Conservation (phyloP, 2,329 filamentous ascomycete species). For the Colletotrichum sansevieriae region DNA sequence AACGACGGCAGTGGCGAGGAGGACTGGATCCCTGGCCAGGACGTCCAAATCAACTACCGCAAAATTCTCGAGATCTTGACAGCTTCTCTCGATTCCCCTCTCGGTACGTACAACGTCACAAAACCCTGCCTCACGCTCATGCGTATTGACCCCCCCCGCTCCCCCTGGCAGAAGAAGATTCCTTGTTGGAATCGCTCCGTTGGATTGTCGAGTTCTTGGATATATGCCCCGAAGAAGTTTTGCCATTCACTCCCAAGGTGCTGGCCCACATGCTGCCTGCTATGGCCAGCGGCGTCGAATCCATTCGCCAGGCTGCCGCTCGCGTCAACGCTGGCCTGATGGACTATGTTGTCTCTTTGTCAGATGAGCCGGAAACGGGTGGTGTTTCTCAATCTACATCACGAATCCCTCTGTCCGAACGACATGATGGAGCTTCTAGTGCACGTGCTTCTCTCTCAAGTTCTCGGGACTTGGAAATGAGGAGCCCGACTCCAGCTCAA, state of each 20-base stretch:
- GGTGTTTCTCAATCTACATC: slow-evolving; percentile 53
- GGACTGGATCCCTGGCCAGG: slow-evolving; percentile 97
- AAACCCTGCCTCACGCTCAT: neutral
- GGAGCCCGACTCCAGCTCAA: slow-evolving; percentile 63
- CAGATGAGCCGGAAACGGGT: slow-evolving; percentile 72
- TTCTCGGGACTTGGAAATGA: slow-evolving; percentile 65
- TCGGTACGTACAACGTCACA: slow-evolving; percentile 66
- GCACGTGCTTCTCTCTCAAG: slow-evolving; percentile 66
- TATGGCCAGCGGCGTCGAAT: slow-evolving; percentile 91
- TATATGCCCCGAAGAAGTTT: slow-evolving; percentile 95
- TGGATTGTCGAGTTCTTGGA: slow-evolving; percentile 98
- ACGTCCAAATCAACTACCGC: slow-evolving; percentile 93
- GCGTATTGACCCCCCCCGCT: neutral
- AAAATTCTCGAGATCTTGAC: slow-evolving; percentile 94
- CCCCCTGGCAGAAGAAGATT: slow-evolving; percentile 79
- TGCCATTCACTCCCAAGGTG: slow-evolving; percentile 93
- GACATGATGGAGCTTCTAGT: slow-evolving; percentile 61
- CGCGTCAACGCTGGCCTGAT: slow-evolving; percentile 92
- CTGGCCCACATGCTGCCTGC: slow-evolving; percentile 92
- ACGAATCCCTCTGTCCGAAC: slow-evolving; percentile 60
- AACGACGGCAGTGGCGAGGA: slow-evolving; percentile 79
- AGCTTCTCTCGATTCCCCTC: slow-evolving; percentile 85
- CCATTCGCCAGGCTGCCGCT: slow-evolving; percentile 87
- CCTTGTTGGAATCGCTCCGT: slow-evolving; percentile 87
- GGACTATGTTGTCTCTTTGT: slow-evolving; percentile 92